Conservation (phyloP, 352 stramenopile genomes). For the Globisporangium radiosum region DNA sequence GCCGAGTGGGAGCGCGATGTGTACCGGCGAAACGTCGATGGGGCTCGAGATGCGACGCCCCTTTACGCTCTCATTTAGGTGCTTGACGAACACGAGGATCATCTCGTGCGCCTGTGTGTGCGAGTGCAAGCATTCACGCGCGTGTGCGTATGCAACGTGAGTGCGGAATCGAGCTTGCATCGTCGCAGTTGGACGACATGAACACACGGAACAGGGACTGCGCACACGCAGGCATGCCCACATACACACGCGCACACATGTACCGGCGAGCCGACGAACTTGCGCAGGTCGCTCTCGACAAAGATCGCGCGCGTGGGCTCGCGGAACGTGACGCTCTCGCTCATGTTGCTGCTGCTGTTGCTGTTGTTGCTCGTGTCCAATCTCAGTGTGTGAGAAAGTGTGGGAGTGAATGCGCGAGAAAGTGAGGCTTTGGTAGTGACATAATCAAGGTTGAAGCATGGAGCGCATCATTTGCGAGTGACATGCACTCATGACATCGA, state of each 20-base stretch:
- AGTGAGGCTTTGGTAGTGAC: not conserved
- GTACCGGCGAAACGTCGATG: conserved; percentile 57
- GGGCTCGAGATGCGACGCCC: conserved; percentile 52
- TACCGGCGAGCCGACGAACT: conserved; percentile 66
- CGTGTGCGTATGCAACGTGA: conserved; percentile 1
- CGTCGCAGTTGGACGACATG: no score
- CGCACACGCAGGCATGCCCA: no score
- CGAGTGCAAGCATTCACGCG: not conserved
- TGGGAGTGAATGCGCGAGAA: not conserved
- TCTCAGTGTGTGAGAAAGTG: not conserved
- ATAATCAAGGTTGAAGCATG: not conserved
- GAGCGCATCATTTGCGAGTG: no score
- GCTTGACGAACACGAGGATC: conserved; percentile 76
- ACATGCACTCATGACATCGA: no score
- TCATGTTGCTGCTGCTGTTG: conserved; percentile 6
- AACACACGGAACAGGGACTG: no score
- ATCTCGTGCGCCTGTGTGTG: conserved; percentile 61
- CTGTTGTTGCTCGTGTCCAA: not conserved
- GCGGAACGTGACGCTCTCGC: conserved; percentile 24
- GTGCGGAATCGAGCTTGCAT: not conserved
- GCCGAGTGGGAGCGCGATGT: conserved; percentile 1
- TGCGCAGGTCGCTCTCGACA: conserved; percentile 55
- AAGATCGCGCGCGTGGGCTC: conserved; percentile 76
- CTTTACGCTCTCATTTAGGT: conserved; percentile 76
- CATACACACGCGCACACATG: not conserved